Percentiles rank a stretch among this genome's conserved stretches.
phyloP scores from a whole-genome alignment of 306 rosid genomes.

The Cicer yamashitae region DNA sequence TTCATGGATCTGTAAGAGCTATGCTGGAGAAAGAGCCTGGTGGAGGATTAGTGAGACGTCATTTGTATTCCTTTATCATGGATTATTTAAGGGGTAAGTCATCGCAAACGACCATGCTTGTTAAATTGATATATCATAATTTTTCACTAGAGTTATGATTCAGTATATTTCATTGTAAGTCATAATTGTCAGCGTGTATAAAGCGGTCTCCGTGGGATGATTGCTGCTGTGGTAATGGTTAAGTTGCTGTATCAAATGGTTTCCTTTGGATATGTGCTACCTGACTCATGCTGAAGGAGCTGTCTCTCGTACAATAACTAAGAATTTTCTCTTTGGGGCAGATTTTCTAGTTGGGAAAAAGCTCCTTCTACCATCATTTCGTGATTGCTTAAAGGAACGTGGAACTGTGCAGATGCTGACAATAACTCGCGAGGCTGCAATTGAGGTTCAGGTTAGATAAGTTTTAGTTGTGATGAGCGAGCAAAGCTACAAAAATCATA shows the following conservation, averaged over 20 bases:
- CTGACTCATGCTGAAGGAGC: slow-evolving; percentile 74
- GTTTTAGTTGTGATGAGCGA: slow-evolving; percentile 28
- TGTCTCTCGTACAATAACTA: slow-evolving; percentile 64
- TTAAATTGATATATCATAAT: slow-evolving; percentile 43
- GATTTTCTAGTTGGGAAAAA: slow-evolving; percentile 90
- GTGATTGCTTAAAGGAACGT: slow-evolving; percentile 87
- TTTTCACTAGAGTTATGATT: slow-evolving; percentile 54
- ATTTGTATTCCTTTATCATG: slow-evolving; percentile 84
- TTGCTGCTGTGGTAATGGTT: slow-evolving; percentile 99
- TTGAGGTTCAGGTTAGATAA: slow-evolving; percentile 91
- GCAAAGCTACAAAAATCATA: slow-evolving; percentile 2
- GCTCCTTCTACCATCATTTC: slow-evolving; percentile 84
- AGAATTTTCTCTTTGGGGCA: slow-evolving; percentile 85
- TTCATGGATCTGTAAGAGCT: slow-evolving; percentile 84
- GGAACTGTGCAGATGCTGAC: slow-evolving; percentile 97
- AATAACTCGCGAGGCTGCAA: slow-evolving; percentile 89
- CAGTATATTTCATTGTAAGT: slow-evolving; percentile 86
- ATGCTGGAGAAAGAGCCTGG: slow-evolving; percentile 87
- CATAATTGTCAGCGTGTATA: slow-evolving; percentile 94
- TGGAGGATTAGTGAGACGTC: slow-evolving; percentile 74
- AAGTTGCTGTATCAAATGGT: slow-evolving; percentile 81
- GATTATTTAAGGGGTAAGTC: slow-evolving; percentile 92
- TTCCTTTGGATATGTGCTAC: slow-evolving; percentile 74
- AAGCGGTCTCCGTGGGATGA: slow-evolving; percentile 84
- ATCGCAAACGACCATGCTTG: slow-evolving; percentile 38